These are phyloP conservation scores for Penicillium aurantiogriseum DNA, from an alignment of 2,329 filamentous ascomycete species.

Conservation along the genomic window DNA sequence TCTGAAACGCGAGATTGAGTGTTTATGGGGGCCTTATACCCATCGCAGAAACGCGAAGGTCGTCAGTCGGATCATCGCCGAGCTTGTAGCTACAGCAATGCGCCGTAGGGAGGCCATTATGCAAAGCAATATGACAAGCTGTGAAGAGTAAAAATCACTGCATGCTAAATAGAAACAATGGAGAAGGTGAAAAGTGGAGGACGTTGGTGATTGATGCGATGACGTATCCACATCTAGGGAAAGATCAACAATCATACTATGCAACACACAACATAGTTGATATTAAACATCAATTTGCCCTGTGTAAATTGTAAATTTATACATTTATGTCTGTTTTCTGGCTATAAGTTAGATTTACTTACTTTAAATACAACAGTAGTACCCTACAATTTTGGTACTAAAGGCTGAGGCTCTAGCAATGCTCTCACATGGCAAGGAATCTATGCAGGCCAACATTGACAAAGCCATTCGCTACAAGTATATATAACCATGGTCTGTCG, in stretches of 20 bases:
- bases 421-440: not conserved
- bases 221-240: conserved; percentile 1
- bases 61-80: conserved; percentile 35
- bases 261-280: not conserved
- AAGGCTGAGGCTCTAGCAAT: too few species aligned
- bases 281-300: not conserved
- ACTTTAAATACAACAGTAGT: not conserved
- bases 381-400: not conserved
- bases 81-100: conserved; percentile 37
- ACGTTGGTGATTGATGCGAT: conserved; percentile 4
- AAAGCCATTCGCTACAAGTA: not conserved
- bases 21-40: conserved; percentile 29
- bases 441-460: not conserved
- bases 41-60: conserved; percentile 47
- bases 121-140: conserved; percentile 1
- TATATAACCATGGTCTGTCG: not conserved
- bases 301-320: not conserved
- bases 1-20: too few species aligned
- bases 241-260: not conserved
- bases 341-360: not conserved
- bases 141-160: not conserved
- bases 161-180: not conserved
- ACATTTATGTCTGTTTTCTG: not conserved
- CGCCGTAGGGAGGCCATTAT: conserved; percentile 36
- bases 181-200: not conserved